A percentile compares a stretch with the other conserved stretches of the same genome.
Evolutionary conservation across 108 stramenopile genomes (phyloP).

Genomic region (Skeletonema tropicum): DNA sequence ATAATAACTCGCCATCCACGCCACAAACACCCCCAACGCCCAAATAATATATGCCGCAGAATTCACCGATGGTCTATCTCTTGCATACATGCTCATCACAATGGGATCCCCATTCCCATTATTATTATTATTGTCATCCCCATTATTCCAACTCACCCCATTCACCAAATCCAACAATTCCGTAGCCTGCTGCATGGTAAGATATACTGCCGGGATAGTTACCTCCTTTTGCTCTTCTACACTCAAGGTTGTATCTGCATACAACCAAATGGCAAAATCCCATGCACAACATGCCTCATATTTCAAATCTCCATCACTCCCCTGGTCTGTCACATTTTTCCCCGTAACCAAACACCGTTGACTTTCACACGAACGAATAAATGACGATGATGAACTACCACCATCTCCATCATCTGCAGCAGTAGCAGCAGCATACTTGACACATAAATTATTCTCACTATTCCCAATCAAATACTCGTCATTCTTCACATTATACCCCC

Average conservation of each 20-base stretch:
- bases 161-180: constrained; percentile 29
- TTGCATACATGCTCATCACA: constrained; percentile 30
- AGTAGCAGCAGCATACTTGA: constrained; percentile 15
- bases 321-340: constrained; percentile 15
- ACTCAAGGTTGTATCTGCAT: constrained; percentile 29
- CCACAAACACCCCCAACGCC: constrained; percentile 55
- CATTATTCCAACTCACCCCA: neutral
- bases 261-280: constrained; percentile 56
- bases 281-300: constrained; percentile 66
- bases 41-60: constrained; percentile 54
- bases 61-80: constrained; percentile 48
- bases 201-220: constrained; percentile 52
- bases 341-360: constrained; percentile 56
- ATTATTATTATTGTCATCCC: neutral
- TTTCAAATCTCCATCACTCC: neutral
- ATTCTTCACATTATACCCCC: constrained; percentile 33
- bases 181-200: constrained; percentile 53
- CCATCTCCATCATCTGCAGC: too few species aligned
- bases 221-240: neutral
- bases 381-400: constrained; percentile 7
- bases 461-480: constrained; percentile 32
- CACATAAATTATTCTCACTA: constrained; percentile 39
- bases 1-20: constrained; percentile 41
- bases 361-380: constrained; percentile 29
- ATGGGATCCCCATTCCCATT: constrained; percentile 18